Conservation (phyloP, 306 rosid genomes). For the Arachis stenosperma region DNA sequence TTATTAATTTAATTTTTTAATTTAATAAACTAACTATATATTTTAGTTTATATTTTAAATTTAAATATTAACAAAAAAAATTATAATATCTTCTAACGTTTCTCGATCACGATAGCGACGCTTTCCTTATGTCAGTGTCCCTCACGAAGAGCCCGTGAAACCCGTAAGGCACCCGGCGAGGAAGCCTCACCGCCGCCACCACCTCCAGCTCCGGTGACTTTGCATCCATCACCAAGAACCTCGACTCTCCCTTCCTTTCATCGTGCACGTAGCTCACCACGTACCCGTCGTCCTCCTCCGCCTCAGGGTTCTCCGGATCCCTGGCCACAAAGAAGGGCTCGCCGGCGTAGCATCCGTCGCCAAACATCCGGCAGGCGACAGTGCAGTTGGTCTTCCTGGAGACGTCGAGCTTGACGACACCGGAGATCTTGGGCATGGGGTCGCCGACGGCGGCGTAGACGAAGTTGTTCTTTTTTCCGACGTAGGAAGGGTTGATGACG, state of each 20-base stretch:
- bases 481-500: slow-evolving; percentile 52
- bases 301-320: slow-evolving; percentile 33
- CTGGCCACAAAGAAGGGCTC: slow-evolving; percentile 86
- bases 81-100: no score
- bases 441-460: slow-evolving; percentile 82
- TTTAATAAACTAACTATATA: no score
- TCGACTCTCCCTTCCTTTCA: slow-evolving; percentile 69
- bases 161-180: slow-evolving; percentile 84
- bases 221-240: slow-evolving; percentile 83
- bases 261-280: slow-evolving; percentile 70
- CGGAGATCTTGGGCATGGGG: slow-evolving; percentile 88
- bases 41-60: no score
- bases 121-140: slow-evolving; percentile 57
- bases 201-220: slow-evolving; percentile 71
- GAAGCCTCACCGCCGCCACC: slow-evolving; percentile 78
- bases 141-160: slow-evolving; percentile 84
- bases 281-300: slow-evolving; percentile 78
- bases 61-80: no score
- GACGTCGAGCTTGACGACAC: slow-evolving; percentile 86
- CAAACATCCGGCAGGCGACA: slow-evolving; percentile 68
- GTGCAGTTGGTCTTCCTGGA: slow-evolving; percentile 62
- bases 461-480: slow-evolving; percentile 56
- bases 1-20: no score
- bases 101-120: not conserved
- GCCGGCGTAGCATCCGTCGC: slow-evolving; percentile 73